phyloP scores from a whole-genome alignment of 2,329 filamentous ascomycete species.

The Aspergillus proliferans region DNA sequence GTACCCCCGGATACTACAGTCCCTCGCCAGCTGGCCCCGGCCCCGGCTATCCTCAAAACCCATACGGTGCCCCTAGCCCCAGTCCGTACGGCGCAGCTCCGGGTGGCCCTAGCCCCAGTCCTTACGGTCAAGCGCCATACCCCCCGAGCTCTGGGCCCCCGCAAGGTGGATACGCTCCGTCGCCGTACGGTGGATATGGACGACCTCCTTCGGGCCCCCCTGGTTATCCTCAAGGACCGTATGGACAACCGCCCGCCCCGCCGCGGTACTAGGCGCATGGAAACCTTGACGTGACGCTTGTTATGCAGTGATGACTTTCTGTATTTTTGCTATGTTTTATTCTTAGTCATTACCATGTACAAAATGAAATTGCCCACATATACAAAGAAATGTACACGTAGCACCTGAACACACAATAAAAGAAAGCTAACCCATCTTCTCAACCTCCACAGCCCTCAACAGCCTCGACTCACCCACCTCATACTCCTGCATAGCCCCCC shows the following conservation, averaged over 20 bases:
- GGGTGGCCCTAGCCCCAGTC: conserved; percentile 11
- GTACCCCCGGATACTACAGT: conserved; percentile 17
- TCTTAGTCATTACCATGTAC: background rate
- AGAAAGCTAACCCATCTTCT: conserved; percentile 17
- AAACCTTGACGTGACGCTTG: background rate
- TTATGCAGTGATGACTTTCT: background rate
- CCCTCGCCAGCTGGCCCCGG: conserved; percentile 14
- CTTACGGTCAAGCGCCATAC: conserved; percentile 7
- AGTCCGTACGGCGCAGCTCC: conserved; percentile 15
- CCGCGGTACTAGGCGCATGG: conserved; percentile 16
- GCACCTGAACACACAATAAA: background rate
- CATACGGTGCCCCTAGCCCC: background rate
- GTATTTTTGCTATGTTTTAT: background rate
- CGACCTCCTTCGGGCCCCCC: conserved; percentile 10
- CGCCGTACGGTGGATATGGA: conserved; percentile 20
- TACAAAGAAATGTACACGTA: background rate
- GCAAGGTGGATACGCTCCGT: conserved; percentile 4
- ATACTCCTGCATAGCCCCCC: conserved; percentile 57
- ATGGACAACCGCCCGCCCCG: conserved; percentile 16
- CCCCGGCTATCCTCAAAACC: background rate
- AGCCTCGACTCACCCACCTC: conserved; percentile 55
- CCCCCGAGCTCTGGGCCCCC: conserved; percentile 3
- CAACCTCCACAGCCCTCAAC: conserved; percentile 26
- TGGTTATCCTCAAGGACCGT: conserved; percentile 15
- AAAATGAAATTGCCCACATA: background rate